Base-by-base conservation (phyloP, 2,329 filamentous ascomycete species). In the Boeremia exigua region DNA sequence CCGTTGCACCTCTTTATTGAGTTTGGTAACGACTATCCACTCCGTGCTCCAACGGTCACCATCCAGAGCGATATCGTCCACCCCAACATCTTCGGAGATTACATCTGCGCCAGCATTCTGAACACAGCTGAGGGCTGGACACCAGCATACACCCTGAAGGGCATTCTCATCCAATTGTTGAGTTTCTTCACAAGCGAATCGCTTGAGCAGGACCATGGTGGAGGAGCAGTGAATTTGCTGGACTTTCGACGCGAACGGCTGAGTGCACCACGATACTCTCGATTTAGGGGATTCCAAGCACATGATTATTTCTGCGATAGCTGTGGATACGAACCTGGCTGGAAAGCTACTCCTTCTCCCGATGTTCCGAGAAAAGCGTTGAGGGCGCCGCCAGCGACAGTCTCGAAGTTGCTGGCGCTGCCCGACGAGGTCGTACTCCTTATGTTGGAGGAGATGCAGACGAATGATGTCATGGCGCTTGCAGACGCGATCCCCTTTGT, bases 181-280 rank as follows among this genome's bases (percentile, higher is more conserved):
- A 82, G 80, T 60, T 82, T 84, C 68, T 83, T 83, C 62, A 72
- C 72, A 25, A 82, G 80, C 59, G 77, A 80, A 1, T 72, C 52
- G 2, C 47, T 83, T 3, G 79, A 82, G 53, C 80, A 82, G 51
- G 58, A 61, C 0, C 25, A 74, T 39, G 70, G 68, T 7, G 69
- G 69, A 6, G 48, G 40, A 3, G 12, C 32, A 4, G 39, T 72
- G 11, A 39, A 73, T 11, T 65, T 81, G 28, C 45, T 34, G 8
- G 48, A 49, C 15, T 64, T 54, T 12, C 56, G 54, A 10, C 40
- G 37, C 1, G 32, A 28, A 4, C 23, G 44, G 5, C 17, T 7
- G 3, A 19, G 17, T 19, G 30, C 9, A 29, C 12, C 15, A n/a
- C n/a, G n/a, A 5, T 10, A 29, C 27, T 37, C 12, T 37, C 32